phyloP scores from a whole-genome alignment of 345 rosid species.

The Raphanus raphanistrum region DNA sequence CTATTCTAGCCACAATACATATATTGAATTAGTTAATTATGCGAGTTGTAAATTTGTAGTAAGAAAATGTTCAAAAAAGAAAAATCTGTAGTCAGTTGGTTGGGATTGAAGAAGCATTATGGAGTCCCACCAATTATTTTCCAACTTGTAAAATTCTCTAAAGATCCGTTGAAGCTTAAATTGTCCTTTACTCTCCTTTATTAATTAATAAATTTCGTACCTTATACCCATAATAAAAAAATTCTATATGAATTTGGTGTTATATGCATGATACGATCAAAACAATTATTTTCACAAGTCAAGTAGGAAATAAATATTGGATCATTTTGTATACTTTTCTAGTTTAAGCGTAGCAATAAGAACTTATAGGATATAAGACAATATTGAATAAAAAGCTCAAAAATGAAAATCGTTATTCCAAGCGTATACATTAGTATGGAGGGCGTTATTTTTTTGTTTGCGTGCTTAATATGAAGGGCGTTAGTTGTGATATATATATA shows the following conservation, averaged over 20 bases:
- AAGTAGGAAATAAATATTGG: neutral
- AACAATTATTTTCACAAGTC: neutral
- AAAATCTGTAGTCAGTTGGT: neutral
- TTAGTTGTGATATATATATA: neutral
- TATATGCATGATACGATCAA: neutral
- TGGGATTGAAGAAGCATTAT: constrained; percentile 26
- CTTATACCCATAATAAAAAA: neutral
- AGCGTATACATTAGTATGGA: neutral
- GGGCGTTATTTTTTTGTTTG: neutral
- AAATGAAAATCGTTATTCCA: neutral
- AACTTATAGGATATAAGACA: neutral
- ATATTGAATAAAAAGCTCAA: neutral
- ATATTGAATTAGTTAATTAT: neutral
- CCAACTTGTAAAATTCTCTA: constrained; percentile 7
- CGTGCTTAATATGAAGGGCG: neutral
- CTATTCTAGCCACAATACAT: neutral
- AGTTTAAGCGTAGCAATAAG: neutral
- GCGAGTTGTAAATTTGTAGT: neutral
- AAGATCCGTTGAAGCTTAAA: constrained; percentile 30
- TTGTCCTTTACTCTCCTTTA: constrained; percentile 20
- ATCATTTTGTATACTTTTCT: neutral
- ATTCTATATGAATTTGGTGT: neutral
- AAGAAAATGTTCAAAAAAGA: too few species aligned
- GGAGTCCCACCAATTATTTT: constrained; percentile 21
- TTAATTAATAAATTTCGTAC: neutral